Percentiles rank a stretch among this genome's conserved stretches.
phyloP scores from a whole-genome alignment of 177 flowering plant species.

The Vitis hybrid region DNA sequence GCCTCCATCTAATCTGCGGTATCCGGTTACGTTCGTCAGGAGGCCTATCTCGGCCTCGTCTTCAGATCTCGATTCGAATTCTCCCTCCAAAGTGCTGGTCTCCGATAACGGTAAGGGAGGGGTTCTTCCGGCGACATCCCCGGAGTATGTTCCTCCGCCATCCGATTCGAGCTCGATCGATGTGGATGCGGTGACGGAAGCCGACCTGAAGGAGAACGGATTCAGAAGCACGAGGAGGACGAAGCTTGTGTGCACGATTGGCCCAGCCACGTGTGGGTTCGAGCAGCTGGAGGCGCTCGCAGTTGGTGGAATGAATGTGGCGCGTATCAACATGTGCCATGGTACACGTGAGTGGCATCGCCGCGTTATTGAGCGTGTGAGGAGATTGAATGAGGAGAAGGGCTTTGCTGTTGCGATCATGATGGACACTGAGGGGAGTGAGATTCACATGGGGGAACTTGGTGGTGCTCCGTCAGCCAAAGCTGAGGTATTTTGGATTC shows the following conservation, averaged over 20 bases:
- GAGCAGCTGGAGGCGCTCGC: slow-evolving; percentile 93
- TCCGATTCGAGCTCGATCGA: slow-evolving; percentile 39
- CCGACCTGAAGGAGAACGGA: slow-evolving; percentile 93
- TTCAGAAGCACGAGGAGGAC: slow-evolving; percentile 71
- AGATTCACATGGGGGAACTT: slow-evolving; percentile 98
- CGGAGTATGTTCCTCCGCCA: not conserved
- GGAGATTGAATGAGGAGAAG: slow-evolving; percentile 87
- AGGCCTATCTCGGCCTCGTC: slow-evolving; percentile 17
- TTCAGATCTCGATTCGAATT: slow-evolving; percentile 24
- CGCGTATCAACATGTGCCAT: slow-evolving; percentile 95
- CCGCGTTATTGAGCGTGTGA: slow-evolving; percentile 63
- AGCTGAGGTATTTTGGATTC: slow-evolving; percentile 67
- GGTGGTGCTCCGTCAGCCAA: slow-evolving; percentile 81
- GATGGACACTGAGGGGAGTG: slow-evolving; percentile 99
- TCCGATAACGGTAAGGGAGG: slow-evolving; percentile 28
- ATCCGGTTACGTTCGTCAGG: slow-evolving; percentile 10
- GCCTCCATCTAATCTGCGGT: slow-evolving; percentile 13
- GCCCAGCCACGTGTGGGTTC: slow-evolving; percentile 72
- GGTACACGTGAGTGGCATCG: slow-evolving; percentile 95
- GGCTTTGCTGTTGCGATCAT: slow-evolving; percentile 94
- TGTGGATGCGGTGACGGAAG: slow-evolving; percentile 74
- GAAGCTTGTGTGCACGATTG: slow-evolving; percentile 72
- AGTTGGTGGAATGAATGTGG: slow-evolving; percentile 98
- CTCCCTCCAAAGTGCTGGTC: slow-evolving; percentile 21
- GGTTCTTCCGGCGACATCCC: not conserved